Percentiles rank a stretch among this genome's conserved stretches.
Conservation (phyloP, 306 rosid genomes). For the Spatholobus suberectus region DNA sequence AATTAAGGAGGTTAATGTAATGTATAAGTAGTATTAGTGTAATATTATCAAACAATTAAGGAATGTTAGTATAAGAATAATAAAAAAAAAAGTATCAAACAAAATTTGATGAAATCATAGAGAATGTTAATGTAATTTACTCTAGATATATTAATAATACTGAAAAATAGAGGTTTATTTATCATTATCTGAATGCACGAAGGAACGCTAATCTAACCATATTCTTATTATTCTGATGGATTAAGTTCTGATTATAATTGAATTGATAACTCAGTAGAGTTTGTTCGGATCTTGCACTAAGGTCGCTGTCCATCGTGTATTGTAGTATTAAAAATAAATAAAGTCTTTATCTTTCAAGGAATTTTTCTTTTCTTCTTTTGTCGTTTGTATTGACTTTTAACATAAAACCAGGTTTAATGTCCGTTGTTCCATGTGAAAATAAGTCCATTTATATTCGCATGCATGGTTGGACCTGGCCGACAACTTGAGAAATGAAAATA, state of each 20-base stretch:
- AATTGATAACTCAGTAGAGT: neutral
- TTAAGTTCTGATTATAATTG: neutral
- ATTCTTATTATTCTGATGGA: neutral
- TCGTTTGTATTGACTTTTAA: neutral
- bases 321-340: neutral
- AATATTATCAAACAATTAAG: too few relatives aligned
- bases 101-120: too few relatives aligned
- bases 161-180: too few relatives aligned
- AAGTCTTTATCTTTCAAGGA: neutral
- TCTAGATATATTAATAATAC: too few relatives aligned
- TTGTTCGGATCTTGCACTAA: constrained; percentile 7
- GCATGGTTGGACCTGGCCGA: neutral
- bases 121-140: too few relatives aligned
- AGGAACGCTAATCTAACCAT: neutral
- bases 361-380: neutral
- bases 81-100: too few relatives aligned
- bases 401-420: neutral
- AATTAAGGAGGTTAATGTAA: too few relatives aligned
- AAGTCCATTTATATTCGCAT: neutral
- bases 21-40: too few relatives aligned
- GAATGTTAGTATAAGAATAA: too few relatives aligned
- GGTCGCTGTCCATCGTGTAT: neutral
- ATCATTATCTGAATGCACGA: neutral
- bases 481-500: neutral
- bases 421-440: neutral